phyloP scores from a whole-genome alignment of 805 yeast genomes.

The Teunomyces panamensis region DNA sequence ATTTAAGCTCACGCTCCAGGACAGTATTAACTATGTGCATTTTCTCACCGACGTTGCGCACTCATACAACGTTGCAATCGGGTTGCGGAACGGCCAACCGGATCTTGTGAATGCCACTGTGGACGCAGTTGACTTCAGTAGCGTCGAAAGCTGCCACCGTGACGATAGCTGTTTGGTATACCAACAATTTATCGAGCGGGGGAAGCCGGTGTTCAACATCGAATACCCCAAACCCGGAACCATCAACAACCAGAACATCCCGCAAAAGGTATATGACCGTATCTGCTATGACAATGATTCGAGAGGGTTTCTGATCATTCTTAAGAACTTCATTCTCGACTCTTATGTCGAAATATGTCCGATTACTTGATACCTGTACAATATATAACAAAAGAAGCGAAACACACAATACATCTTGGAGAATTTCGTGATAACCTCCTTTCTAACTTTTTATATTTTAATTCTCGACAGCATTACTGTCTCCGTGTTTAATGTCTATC shows the following conservation, averaged over 20 bases:
- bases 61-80: conserved; percentile 16
- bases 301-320: not conserved
- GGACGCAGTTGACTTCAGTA: conserved; percentile 19
- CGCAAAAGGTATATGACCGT: not conserved
- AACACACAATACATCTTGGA: too few species aligned
- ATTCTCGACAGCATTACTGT: not conserved
- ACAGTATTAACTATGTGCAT: conserved; percentile 20
- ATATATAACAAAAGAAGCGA: not conserved
- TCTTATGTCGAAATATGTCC: not conserved
- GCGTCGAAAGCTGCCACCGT: conserved; percentile 19
- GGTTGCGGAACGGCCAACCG: conserved; percentile 21
- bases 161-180: not conserved
- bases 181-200: not conserved
- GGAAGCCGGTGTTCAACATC: not conserved
- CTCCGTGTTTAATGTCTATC: not conserved
- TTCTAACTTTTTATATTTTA: too few species aligned
- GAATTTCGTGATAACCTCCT: too few species aligned
- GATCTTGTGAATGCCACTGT: conserved; percentile 16
- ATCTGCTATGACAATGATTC: not conserved
- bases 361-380: not conserved
- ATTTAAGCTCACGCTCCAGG: conserved; percentile 18
- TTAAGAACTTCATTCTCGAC: conserved; percentile 1
- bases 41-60: conserved; percentile 19
- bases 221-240: conserved; percentile 1
- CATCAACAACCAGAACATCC: not conserved